These are phyloP conservation scores for Monilinia vaccinii-corymbosi DNA, from an alignment of 2,329 filamentous ascomycete species.

Conservation along the genomic window DNA sequence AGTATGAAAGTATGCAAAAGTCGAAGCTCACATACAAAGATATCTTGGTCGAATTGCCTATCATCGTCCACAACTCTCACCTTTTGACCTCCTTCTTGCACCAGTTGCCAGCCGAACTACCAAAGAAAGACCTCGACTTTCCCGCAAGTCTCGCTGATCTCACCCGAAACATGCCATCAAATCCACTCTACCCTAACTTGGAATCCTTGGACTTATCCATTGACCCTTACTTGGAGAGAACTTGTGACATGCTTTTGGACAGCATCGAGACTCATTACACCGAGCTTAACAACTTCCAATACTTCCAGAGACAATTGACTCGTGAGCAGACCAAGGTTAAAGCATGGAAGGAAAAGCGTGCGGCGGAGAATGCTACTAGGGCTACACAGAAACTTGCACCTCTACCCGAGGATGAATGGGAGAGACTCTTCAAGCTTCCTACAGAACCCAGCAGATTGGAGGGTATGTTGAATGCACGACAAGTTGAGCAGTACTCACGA, in stretches of 20 bases:
- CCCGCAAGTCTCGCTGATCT: slow-evolving; percentile 74
- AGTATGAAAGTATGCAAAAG: slow-evolving; percentile 67
- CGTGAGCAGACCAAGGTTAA: slow-evolving; percentile 96
- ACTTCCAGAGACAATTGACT: slow-evolving; percentile 86
- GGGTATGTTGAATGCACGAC: slow-evolving; percentile 56
- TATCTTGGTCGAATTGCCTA: slow-evolving; percentile 81
- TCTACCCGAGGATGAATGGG: slow-evolving; percentile 96
- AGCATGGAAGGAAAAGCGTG: slow-evolving; percentile 93
- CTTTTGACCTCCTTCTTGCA: slow-evolving; percentile 92
- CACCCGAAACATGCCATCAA: slow-evolving; percentile 50
- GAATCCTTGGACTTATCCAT: slow-evolving; percentile 82
- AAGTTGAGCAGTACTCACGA: slow-evolving; percentile 96
- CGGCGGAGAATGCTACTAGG: slow-evolving; percentile 85
- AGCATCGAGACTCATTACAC: slow-evolving; percentile 97
- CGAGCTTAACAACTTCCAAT: slow-evolving; percentile 98
- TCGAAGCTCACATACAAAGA: slow-evolving; percentile 89
- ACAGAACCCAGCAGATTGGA: slow-evolving; percentile 73
- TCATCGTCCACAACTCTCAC: slow-evolving; percentile 92
- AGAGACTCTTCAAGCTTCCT: slow-evolving; percentile 94
- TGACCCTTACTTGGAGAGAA: slow-evolving; percentile 97
- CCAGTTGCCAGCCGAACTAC: slow-evolving; percentile 66
- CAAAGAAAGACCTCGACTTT: slow-evolving; percentile 59
- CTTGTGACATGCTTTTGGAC: slow-evolving; percentile 89
- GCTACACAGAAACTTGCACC: slow-evolving; percentile 77
- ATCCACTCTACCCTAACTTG: slow-evolving; percentile 76